Evolutionary conservation across 2,329 filamentous ascomycete genomes (phyloP).

Genomic region (Amphichorda felina): DNA sequence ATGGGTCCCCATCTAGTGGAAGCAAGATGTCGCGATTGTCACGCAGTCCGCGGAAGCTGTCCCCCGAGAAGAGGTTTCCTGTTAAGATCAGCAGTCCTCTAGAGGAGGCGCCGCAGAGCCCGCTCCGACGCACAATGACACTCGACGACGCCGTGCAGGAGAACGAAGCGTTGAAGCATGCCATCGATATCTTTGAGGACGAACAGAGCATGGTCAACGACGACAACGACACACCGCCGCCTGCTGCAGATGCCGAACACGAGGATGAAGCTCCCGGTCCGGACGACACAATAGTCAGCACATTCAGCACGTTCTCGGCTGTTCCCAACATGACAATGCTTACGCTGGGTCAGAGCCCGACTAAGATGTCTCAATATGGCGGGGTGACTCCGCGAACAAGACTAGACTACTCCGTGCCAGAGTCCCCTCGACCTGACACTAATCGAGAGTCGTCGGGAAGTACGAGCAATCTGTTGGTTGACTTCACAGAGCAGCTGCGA

Average conservation of each 20-base stretch:
- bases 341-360: conserved; percentile 56
- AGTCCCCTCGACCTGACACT: conserved; percentile 7
- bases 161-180: conserved; percentile 43
- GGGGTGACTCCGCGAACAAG: conserved; percentile 24
- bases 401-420: conserved; percentile 13
- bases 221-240: conserved; percentile 11
- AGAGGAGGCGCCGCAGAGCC: conserved; percentile 9
- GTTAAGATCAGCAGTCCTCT: conserved; percentile 36
- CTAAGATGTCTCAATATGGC: conserved; percentile 36
- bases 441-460: conserved; percentile 42
- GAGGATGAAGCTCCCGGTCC: conserved; percentile 33
- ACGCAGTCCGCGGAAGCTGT: conserved; percentile 19
- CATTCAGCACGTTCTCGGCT: conserved; percentile 81
- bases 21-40: conserved; percentile 5
- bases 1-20: too few species aligned
- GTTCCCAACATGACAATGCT: conserved; percentile 81
- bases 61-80: conserved; percentile 47
- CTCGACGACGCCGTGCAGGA: conserved; percentile 41
- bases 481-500: conserved; percentile 70
- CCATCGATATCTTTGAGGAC: conserved; percentile 53
- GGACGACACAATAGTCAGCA: conserved; percentile 67
- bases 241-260: conserved; percentile 15
- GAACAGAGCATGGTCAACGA: conserved; percentile 19
- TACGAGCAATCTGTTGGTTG: conserved; percentile 69
- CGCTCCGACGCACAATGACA: conserved; percentile 15